Percentiles rank a stretch among this genome's conserved stretches.
phyloP scores from a whole-genome alignment of 805 yeast genomes.

The Nakazawaea ernobii region DNA sequence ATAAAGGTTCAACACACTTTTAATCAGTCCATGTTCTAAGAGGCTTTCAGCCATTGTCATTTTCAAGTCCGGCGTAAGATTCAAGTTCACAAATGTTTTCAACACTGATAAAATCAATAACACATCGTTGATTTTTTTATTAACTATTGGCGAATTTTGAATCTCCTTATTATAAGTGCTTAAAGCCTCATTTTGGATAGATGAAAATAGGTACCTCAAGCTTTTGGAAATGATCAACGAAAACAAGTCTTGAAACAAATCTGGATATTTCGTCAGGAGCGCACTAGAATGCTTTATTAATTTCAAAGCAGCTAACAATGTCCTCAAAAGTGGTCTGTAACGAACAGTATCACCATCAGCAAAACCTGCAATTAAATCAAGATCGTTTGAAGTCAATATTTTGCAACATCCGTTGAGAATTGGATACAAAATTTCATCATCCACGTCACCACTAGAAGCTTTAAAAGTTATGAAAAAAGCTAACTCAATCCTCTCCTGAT shows the following conservation, averaged over 20 bases:
- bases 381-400: constrained; percentile 42
- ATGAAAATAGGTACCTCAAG: constrained; percentile 49
- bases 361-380: constrained; percentile 41
- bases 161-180: constrained; percentile 29
- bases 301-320: constrained; percentile 42
- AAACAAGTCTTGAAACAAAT: constrained; percentile 51
- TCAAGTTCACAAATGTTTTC: constrained; percentile 46
- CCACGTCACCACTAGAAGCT: constrained; percentile 27
- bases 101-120: constrained; percentile 58
- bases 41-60: constrained; percentile 46
- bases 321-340: constrained; percentile 59
- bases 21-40: constrained; percentile 53
- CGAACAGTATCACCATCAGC: constrained; percentile 30
- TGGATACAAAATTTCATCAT: constrained; percentile 30
- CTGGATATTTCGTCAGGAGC: constrained; percentile 39
- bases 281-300: constrained; percentile 35
- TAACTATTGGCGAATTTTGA: constrained; percentile 28
- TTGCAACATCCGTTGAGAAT: constrained; percentile 38
- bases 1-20: constrained; percentile 57
- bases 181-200: constrained; percentile 52
- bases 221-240: constrained; percentile 63
- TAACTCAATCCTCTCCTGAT: constrained; percentile 60
- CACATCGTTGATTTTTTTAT: constrained; percentile 59
- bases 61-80: constrained; percentile 42
- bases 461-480: constrained; percentile 48